Conservation (phyloP, 2,329 filamentous ascomycete species). For the Alternaria sp. region DNA sequence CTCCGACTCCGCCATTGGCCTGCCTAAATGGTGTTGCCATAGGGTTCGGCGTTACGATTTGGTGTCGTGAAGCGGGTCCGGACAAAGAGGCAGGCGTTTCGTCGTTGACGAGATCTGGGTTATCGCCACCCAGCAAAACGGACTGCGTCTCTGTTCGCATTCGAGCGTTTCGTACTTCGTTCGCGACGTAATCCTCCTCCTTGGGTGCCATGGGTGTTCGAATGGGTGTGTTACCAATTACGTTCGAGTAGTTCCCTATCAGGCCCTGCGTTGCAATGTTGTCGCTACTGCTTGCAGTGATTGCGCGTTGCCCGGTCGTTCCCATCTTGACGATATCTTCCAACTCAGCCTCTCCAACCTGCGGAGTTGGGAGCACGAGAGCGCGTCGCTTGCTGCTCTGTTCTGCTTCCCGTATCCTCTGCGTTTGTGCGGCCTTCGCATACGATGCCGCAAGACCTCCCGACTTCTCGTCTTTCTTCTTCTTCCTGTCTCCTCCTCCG, state of each 20-base stretch:
- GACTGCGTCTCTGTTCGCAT: slow-evolving; percentile 94
- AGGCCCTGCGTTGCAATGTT: slow-evolving; percentile 86
- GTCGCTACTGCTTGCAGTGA: slow-evolving; percentile 78
- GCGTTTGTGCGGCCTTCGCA: slow-evolving; percentile 90
- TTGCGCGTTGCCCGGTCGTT: slow-evolving; percentile 87
- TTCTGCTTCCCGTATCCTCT: slow-evolving; percentile 93
- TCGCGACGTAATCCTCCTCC: slow-evolving; percentile 94
- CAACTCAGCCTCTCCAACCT: slow-evolving; percentile 90
- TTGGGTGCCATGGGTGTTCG: slow-evolving; percentile 89
- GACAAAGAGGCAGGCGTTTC: slow-evolving; percentile 86
- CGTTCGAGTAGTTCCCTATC: slow-evolving; percentile 83
- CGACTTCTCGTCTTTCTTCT: slow-evolving; percentile 83
- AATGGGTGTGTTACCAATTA: slow-evolving; percentile 85
- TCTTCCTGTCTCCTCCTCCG: slow-evolving; percentile 77
- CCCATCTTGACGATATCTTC: slow-evolving; percentile 99
- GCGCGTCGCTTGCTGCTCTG: slow-evolving; percentile 91
- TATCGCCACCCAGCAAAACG: slow-evolving; percentile 90
- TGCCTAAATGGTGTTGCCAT: slow-evolving; percentile 86
- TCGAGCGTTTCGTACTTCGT: slow-evolving; percentile 93
- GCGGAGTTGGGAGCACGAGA: slow-evolving; percentile 84
- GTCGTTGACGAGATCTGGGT: slow-evolving; percentile 86
- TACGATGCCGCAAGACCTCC: slow-evolving; percentile 84
- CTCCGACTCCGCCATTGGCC: slow-evolving; percentile 66
- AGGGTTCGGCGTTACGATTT: slow-evolving; percentile 91
- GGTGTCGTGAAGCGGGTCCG: slow-evolving; percentile 79